Evolutionary conservation across 805 yeast species (phyloP), one percentile per base, ranked within the genome.

Genomic region (Pichia heedii): DNA sequence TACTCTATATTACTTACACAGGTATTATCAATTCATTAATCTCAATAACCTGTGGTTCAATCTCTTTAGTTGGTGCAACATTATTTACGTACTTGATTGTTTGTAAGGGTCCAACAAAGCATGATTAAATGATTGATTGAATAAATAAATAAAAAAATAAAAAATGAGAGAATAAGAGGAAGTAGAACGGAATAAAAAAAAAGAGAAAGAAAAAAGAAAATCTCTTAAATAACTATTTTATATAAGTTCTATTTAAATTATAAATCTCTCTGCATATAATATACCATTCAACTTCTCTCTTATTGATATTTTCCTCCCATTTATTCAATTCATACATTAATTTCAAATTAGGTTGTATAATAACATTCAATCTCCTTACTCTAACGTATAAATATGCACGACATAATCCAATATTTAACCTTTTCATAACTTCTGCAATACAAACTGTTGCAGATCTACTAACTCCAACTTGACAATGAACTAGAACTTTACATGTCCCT

Each of bases 401-500:
- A 2, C 93, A 79, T 24, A 90, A 65, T 36, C 77, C 75, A 42
- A 86, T 66, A 15, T 74, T 64, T 42, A 84, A 63, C 34, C 95
- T 65, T 51, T 77, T 75, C 96, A 90, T 89, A 33, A 86, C 90
- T 57, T 88, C 97, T 1, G 96, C 96, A 51, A 90, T 90, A 53
- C 94, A 90, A 11, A 90, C 94, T 0, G 97, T 86, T 0, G 97
- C 97, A 3, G 95, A 85, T 43, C 97, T 68, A 0, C 96, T 85
- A 4, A 90, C 97, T 0, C 97, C 97, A 39, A 87, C 97, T 56
- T 95, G 84, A 55, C 97, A 90, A 60, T 90, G 97, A 11, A 90
- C 89, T 47, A 90, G 67, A 2, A 81, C 77, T 37, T 73, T 74
- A 12, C 16, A 9, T 20, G 76, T 76, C 32, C 63, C 64, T 1